Evolutionary conservation across 129 eudicot species (phyloP).

Genomic region (Arctium minus): DNA sequence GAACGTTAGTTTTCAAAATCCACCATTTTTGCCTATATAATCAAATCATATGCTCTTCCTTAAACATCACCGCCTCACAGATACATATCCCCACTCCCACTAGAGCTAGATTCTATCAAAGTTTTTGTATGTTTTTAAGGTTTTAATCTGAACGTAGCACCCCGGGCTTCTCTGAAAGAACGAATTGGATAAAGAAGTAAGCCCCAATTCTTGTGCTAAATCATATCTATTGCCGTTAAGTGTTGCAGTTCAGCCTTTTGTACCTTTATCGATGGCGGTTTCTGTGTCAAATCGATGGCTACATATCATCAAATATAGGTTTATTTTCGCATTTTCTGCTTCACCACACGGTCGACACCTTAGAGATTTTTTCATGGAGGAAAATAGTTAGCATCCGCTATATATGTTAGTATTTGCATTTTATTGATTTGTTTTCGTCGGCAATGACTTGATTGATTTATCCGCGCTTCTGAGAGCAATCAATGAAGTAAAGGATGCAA

Average conservation of each 20-base stretch:
- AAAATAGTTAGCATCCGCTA: slow-evolving; percentile 9
- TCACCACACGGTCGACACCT: slow-evolving; percentile 25
- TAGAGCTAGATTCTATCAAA: too few species aligned
- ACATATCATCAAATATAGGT: background rate
- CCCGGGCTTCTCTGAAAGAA: slow-evolving; percentile 66
- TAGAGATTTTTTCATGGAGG: slow-evolving; percentile 44
- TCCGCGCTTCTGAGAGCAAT: slow-evolving; percentile 9
- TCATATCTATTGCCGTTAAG: slow-evolving; percentile 29
- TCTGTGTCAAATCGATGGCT: slow-evolving; percentile 41
- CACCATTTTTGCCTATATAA: background rate
- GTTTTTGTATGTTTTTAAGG: background rate
- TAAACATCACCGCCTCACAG: background rate
- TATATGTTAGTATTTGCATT: slow-evolving; percentile 11
- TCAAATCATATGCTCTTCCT: background rate
- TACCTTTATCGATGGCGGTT: slow-evolving; percentile 30
- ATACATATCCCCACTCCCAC: too few species aligned
- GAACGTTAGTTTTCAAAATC: background rate
- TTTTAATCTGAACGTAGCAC: slow-evolving; percentile 35
- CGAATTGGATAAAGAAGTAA: slow-evolving; percentile 31
- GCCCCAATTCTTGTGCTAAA: slow-evolving; percentile 74
- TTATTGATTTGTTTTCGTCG: background rate
- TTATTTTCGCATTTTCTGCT: slow-evolving; percentile 19
- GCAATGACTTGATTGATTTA: background rate
- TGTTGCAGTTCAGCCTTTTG: slow-evolving; percentile 53
- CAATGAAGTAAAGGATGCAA: slow-evolving; percentile 39